These are phyloP conservation scores for Puccinia brachypodii DNA, from an alignment of 1,284 basidiomycete species.

Conservation along the genomic window DNA sequence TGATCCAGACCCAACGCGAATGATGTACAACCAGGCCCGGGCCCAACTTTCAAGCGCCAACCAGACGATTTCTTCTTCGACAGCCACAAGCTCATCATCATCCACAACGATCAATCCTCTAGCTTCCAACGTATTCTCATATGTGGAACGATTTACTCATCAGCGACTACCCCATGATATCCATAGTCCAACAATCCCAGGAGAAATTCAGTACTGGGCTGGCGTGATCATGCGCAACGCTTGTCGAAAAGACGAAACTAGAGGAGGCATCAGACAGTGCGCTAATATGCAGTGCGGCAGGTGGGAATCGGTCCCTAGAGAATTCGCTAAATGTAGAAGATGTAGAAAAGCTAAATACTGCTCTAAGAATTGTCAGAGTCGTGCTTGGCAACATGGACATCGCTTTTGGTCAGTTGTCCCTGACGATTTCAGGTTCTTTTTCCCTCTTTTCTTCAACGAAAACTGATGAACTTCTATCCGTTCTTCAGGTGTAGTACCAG, in stretches of 20 bases:
- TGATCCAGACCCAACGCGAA: neutral
- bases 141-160: slow-evolving; percentile 95
- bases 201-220: slow-evolving; percentile 98
- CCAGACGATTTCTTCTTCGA: slow-evolving; percentile 51
- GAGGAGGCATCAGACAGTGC: slow-evolving; percentile 93
- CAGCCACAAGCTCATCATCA: slow-evolving; percentile 59
- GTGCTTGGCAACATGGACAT: slow-evolving; percentile 95
- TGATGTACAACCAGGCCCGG: slow-evolving; percentile 15
- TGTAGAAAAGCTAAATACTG: slow-evolving; percentile 99
- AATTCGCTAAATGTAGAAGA: slow-evolving; percentile 94
- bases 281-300: slow-evolving; percentile 96
- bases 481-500: slow-evolving; percentile 25
- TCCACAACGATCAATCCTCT: slow-evolving; percentile 57
- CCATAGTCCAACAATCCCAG: slow-evolving; percentile 71
- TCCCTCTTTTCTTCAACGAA: neutral
- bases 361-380: slow-evolving; percentile 94
- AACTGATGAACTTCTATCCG: neutral
- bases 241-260: slow-evolving; percentile 89
- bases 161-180: slow-evolving; percentile 78
- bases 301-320: slow-evolving; percentile 89
- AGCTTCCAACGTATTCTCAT: slow-evolving; percentile 83
- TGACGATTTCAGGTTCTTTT: neutral
- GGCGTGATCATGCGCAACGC: slow-evolving; percentile 99
- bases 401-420: slow-evolving; percentile 63
- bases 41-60: slow-evolving; percentile 50